A percentile compares a stretch with the other conserved stretches of the same genome.
Evolutionary conservation across 257 asterid species (phyloP).

Genomic region (Phtheirospermum japonicum): DNA sequence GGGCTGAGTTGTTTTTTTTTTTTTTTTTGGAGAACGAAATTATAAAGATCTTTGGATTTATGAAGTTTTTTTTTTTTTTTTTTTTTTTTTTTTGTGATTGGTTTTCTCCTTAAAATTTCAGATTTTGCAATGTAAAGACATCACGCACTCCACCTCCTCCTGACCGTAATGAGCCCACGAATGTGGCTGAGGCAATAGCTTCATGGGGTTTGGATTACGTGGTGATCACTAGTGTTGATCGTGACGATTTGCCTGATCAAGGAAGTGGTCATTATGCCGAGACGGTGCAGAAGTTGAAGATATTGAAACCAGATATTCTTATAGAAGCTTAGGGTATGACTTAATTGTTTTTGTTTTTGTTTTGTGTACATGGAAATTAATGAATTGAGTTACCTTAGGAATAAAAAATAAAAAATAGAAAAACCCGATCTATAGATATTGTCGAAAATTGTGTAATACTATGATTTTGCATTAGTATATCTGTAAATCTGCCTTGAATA

Average conservation of each 20-base stretch:
- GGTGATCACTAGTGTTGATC: slow-evolving; percentile 95
- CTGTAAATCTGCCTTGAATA: neutral
- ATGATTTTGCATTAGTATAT: neutral
- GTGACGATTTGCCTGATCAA: slow-evolving; percentile 92
- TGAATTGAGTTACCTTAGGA: neutral
- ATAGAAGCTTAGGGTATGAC: slow-evolving; percentile 84
- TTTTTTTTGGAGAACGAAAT: neutral
- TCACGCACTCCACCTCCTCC: slow-evolving; percentile 99
- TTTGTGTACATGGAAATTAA: slow-evolving; percentile 15
- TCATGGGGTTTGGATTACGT: slow-evolving; percentile 99
- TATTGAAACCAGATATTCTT: slow-evolving; percentile 75
- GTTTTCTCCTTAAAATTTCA: slow-evolving; percentile 35
- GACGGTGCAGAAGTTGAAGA: slow-evolving; percentile 88
- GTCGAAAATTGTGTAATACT: neutral
- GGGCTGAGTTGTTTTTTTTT: neutral
- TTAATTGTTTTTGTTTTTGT: slow-evolving; percentile 1
- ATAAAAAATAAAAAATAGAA: too few species aligned
- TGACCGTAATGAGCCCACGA: slow-evolving; percentile 87
- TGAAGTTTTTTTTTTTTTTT: too few species aligned
- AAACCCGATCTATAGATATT: neutral
- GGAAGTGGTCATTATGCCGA: slow-evolving; percentile 96
- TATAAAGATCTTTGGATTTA: slow-evolving; percentile 5
- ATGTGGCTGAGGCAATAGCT: slow-evolving; percentile 99
- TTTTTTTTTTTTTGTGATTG: neutral
- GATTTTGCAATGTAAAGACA: slow-evolving; percentile 99